Percentiles rank a stretch among this genome's conserved stretches.
phyloP scores from a whole-genome alignment of 805 yeast species.

The Wickerhamiella alocasiicola region DNA sequence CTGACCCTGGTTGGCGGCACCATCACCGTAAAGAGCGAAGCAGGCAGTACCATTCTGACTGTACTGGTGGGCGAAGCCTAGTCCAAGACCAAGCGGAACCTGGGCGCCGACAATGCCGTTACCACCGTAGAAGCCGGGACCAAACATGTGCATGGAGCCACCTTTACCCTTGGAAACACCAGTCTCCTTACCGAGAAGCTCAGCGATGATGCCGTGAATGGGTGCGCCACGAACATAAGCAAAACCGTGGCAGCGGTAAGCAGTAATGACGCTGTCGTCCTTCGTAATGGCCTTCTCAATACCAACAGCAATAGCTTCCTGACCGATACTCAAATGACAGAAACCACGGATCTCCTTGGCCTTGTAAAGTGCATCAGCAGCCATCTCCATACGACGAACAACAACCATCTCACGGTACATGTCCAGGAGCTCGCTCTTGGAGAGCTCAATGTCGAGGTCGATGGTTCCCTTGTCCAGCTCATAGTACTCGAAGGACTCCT shows the following conservation, averaged over 20 bases:
- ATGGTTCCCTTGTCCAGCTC: conserved; percentile 56
- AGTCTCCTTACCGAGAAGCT: conserved; percentile 87
- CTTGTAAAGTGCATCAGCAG: conserved; percentile 94
- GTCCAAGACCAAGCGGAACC: conserved; percentile 95
- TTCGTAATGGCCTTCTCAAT: conserved; percentile 85
- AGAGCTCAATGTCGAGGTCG: conserved; percentile 57
- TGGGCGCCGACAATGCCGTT: conserved; percentile 99
- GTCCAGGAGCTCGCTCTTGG: conserved; percentile 65
- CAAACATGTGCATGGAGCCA: conserved; percentile 99
- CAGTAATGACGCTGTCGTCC: conserved; percentile 82
- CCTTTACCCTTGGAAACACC: conserved; percentile 98
- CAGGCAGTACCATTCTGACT: conserved; percentile 62
- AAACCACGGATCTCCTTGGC: conserved; percentile 98
- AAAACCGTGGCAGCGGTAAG: conserved; percentile 98
- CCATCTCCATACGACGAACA: conserved; percentile 94
- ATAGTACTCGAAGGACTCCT: conserved; percentile 74
- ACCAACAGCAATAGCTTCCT: conserved; percentile 98
- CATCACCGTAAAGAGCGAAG: conserved; percentile 92
- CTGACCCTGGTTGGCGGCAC: conserved; percentile 99
- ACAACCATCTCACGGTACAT: conserved; percentile 95
- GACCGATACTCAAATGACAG: conserved; percentile 97
- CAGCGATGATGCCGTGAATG: conserved; percentile 82
- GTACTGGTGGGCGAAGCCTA: conserved; percentile 97
- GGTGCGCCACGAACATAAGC: conserved; percentile 93
- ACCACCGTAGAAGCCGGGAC: conserved; percentile 94